phyloP scores from a whole-genome alignment of 306 rosid species.

The Cicer cuneatum region DNA sequence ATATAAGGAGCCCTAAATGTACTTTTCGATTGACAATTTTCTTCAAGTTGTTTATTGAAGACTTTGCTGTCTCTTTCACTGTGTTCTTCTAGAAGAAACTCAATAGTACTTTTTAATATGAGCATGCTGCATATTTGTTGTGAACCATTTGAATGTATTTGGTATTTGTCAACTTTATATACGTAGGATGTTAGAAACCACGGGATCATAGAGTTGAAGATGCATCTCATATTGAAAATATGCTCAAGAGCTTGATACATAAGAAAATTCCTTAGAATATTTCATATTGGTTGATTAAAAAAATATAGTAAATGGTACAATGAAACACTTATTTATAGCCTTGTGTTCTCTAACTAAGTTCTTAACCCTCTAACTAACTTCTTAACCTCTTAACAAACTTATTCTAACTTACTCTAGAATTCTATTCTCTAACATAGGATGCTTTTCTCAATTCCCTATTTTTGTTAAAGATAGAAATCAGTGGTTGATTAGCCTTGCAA shows the following conservation, averaged over 20 bases:
- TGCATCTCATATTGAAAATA: no score
- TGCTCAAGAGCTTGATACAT: no score
- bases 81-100: neutral
- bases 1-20: conserved; percentile 8
- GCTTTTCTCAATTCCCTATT: conserved; percentile 7
- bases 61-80: conserved; percentile 17
- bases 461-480: conserved; percentile 1
- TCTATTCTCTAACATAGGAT: neutral
- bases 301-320: no score
- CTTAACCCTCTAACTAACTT: no score
- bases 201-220: no score
- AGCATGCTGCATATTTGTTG: conserved; percentile 1
- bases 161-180: conserved; percentile 2
- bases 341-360: no score
- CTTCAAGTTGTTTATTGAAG: conserved; percentile 25
- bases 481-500: conserved; percentile 24
- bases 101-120: neutral
- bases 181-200: neutral
- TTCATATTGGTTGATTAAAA: no score
- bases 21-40: conserved; percentile 17
- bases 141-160: conserved; percentile 18
- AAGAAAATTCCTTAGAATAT: no score
- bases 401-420: no score
- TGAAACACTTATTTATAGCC: no score
- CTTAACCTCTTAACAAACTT: no score